Conservation (phyloP, 1,139 yeast species). For the Saccharomyces hybrid region DNA sequence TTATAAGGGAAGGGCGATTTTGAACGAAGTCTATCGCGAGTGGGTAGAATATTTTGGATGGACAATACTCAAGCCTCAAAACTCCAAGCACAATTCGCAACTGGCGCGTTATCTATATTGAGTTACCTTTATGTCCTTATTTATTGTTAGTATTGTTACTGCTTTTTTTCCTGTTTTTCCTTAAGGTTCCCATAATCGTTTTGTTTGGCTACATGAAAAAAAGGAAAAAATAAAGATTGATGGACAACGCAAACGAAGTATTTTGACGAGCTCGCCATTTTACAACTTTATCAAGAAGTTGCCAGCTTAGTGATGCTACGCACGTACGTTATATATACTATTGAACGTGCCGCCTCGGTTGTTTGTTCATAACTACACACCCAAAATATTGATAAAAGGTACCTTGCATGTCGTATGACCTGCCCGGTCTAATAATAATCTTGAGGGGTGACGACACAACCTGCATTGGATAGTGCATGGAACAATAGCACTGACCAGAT, state of each 20-base stretch:
- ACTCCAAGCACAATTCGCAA: background rate
- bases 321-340: background rate
- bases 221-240: background rate
- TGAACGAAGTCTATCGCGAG: background rate
- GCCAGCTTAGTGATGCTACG: background rate
- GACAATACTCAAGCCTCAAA: background rate
- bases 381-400: background rate
- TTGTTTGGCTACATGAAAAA: background rate
- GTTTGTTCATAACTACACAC: background rate
- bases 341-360: background rate
- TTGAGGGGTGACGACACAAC: background rate
- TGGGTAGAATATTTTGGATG: background rate
- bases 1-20: background rate
- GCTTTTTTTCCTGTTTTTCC: background rate
- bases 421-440: background rate
- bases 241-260: background rate
- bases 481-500: background rate
- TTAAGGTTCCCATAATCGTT: background rate
- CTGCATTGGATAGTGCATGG: background rate
- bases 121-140: background rate
- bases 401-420: background rate
- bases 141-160: background rate
- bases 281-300: background rate
- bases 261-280: background rate
- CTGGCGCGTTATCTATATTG: background rate